phyloP scores from a whole-genome alignment of 140 eudicot genomes.

The Stevia rebaudiana region DNA sequence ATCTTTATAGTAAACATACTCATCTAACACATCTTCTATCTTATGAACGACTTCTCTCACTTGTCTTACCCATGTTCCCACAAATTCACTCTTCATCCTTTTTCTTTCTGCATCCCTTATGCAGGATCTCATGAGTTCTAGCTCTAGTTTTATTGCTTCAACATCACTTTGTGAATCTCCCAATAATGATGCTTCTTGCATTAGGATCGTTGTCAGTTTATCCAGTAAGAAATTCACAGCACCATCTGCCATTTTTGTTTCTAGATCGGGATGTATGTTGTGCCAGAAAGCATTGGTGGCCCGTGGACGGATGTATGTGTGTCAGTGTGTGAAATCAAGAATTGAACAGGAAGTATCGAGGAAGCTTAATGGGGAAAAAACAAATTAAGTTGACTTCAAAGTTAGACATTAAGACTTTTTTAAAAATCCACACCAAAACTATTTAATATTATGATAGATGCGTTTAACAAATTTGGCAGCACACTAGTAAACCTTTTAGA shows the following conservation, averaged over 20 bases:
- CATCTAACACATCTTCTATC: slow-evolving; percentile 52
- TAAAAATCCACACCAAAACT: too few species aligned
- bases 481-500: too few species aligned
- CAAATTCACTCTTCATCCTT: slow-evolving; percentile 30
- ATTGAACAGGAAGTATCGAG: not conserved
- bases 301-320: not conserved
- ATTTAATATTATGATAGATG: too few species aligned
- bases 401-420: too few species aligned
- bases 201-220: slow-evolving; percentile 37
- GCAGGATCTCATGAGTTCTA: slow-evolving; percentile 54
- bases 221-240: slow-evolving; percentile 50
- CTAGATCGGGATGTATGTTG: not conserved
- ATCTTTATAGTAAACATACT: slow-evolving; percentile 42
- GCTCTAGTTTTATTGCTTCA: slow-evolving; percentile 47
- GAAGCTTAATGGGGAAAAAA: slow-evolving; percentile 17
- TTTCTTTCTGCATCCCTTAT: slow-evolving; percentile 52
- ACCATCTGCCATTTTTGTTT: slow-evolving; percentile 53
- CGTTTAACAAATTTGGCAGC: too few species aligned
- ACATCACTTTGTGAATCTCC: slow-evolving; percentile 44
- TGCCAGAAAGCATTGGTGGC: not conserved
- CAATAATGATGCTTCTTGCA: slow-evolving; percentile 43
- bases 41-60: slow-evolving; percentile 53
- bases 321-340: slow-evolving; percentile 18
- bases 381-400: slow-evolving; percentile 16
- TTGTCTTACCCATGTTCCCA: slow-evolving; percentile 58